phyloP scores from a whole-genome alignment of 2,329 filamentous ascomycete species.

The Fusarium virguliforme region DNA sequence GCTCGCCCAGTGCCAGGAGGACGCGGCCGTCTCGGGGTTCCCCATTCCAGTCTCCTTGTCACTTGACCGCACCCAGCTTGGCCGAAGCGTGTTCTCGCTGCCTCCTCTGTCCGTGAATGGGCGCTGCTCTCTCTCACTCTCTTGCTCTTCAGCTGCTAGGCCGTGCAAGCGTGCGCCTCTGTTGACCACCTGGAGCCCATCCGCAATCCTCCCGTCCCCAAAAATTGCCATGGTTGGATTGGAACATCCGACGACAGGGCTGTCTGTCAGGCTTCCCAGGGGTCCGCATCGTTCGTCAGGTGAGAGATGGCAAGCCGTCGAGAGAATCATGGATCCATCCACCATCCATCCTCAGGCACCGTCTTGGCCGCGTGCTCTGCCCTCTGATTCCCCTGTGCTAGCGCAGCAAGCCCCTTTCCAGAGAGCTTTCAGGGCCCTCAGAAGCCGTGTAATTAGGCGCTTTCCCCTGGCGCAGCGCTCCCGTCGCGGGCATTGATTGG shows the following conservation, averaged over 20 bases:
- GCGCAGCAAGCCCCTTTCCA: slow-evolving; percentile 48
- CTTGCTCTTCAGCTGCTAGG: slow-evolving; percentile 4
- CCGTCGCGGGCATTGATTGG: slow-evolving; percentile 44
- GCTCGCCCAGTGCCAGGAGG: slow-evolving; percentile 45
- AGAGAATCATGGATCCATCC: slow-evolving; percentile 2
- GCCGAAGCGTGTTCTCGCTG: slow-evolving; percentile 24
- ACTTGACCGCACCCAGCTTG: slow-evolving; percentile 49
- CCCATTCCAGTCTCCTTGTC: slow-evolving; percentile 48
- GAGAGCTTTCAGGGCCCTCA: slow-evolving; percentile 34
- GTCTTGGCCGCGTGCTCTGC: slow-evolving; percentile 39
- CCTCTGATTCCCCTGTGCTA: slow-evolving; percentile 46
- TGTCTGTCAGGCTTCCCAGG: slow-evolving; percentile 38
- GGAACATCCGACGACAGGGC: slow-evolving; percentile 44
- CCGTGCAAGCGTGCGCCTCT: slow-evolving; percentile 27
- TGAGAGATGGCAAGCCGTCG: slow-evolving; percentile 42
- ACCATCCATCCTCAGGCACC: slow-evolving; percentile 45
- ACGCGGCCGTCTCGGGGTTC: slow-evolving; percentile 42
- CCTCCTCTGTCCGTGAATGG: slow-evolving; percentile 7
- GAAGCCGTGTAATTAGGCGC: slow-evolving; percentile 44
- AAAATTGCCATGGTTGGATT: slow-evolving; percentile 42
- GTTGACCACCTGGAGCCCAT: slow-evolving; percentile 32
- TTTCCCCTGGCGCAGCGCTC: slow-evolving; percentile 36
- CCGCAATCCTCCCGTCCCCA: slow-evolving; percentile 11
- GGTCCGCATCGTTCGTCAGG: slow-evolving; percentile 44
- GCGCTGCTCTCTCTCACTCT: slow-evolving; percentile 1